Percentiles rank a stretch among this genome's conserved stretches.
phyloP scores from a whole-genome alignment of 179 eudicot genomes.

The Spinacia oleracea region DNA sequence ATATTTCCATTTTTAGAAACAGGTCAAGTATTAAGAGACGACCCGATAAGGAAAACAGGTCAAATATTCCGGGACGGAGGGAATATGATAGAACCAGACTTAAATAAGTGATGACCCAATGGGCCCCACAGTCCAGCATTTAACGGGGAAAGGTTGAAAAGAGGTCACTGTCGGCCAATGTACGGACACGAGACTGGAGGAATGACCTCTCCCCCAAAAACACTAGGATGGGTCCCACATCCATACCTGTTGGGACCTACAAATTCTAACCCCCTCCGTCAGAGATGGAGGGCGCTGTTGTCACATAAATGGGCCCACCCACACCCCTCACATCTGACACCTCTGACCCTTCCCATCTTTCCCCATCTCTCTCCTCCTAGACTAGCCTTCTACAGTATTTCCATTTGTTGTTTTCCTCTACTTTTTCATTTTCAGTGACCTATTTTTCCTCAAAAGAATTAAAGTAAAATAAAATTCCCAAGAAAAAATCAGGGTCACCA shows the following conservation, averaged over 20 bases:
- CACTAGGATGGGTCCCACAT: conserved; percentile 2
- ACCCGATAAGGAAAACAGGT: no score
- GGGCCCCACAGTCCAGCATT: conserved; percentile 18
- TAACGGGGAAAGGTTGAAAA: not conserved
- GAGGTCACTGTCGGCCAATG: conserved; percentile 30
- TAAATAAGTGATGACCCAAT: no score
- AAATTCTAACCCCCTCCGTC: conserved; percentile 7
- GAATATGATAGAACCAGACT: not conserved
- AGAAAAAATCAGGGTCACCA: not conserved
- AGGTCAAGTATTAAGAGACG: no score
- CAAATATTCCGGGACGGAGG: no score
- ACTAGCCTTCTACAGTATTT: not conserved
- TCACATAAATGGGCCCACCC: conserved; percentile 12
- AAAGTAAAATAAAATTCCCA: not conserved
- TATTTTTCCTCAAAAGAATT: not conserved
- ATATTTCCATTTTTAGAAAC: no score
- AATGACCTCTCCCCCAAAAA: not conserved
- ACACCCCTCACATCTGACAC: not conserved
- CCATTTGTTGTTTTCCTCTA: not conserved
- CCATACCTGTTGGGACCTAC: conserved; percentile 25
- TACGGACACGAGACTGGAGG: conserved; percentile 20
- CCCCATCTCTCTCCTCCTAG: not conserved
- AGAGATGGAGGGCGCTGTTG: conserved; percentile 40
- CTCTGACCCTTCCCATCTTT: not conserved
- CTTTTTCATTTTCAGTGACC: not conserved